Conservation (phyloP, 495 filamentous ascomycete species). For the Venustampulla echinocandica region DNA sequence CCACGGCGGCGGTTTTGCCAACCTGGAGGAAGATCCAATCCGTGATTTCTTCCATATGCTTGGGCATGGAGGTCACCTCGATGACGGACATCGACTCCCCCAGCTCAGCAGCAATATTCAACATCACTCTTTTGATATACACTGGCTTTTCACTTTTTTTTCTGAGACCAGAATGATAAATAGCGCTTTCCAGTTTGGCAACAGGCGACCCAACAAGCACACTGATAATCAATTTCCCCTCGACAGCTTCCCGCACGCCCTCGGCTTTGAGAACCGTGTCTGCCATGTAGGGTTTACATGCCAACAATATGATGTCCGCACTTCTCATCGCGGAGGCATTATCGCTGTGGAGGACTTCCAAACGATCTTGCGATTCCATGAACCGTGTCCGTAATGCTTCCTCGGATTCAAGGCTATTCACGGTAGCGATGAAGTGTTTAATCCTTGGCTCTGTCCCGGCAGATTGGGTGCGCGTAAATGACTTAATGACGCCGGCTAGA, state of each 20-base stretch:
- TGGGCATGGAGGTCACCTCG: constrained; percentile 42
- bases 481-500: constrained; percentile 65
- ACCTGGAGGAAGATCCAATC: constrained; percentile 64
- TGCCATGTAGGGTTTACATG: constrained; percentile 71
- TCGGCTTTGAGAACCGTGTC: constrained; percentile 49
- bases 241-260: constrained; percentile 58
- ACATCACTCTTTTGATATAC: constrained; percentile 50
- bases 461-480: constrained; percentile 30
- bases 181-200: constrained; percentile 46
- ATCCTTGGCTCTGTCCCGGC: constrained; percentile 39
- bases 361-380: neutral
- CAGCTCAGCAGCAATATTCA: constrained; percentile 63
- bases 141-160: constrained; percentile 39
- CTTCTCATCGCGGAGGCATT: constrained; percentile 10
- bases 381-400: constrained; percentile 24
- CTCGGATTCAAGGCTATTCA: constrained; percentile 48
- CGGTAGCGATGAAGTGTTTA: constrained; percentile 63
- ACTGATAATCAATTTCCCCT: constrained; percentile 72
- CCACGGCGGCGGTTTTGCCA: constrained; percentile 24
- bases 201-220: constrained; percentile 72
- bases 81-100: constrained; percentile 78
- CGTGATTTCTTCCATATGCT: constrained; percentile 42
- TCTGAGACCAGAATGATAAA: constrained; percentile 35
- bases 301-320: constrained; percentile 45
- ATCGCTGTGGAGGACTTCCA: constrained; percentile 8